phyloP scores from a whole-genome alignment of 495 filamentous ascomycete species.

The Aspergillus homomorphus region DNA sequence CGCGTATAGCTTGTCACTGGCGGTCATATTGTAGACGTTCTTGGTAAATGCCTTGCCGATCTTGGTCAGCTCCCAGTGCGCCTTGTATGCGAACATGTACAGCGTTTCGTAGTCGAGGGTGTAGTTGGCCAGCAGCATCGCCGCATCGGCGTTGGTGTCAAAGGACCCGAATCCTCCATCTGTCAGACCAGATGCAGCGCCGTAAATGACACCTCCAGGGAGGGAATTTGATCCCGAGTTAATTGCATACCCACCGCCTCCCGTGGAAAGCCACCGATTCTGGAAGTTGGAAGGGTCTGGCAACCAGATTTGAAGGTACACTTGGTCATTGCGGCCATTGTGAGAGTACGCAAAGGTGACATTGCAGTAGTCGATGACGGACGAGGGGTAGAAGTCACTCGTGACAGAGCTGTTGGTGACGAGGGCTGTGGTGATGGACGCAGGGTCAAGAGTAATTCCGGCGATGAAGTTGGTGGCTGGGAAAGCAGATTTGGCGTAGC shows the following conservation, averaged over 20 bases:
- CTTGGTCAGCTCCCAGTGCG: constrained; percentile 27
- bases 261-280: constrained; percentile 43
- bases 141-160: constrained; percentile 28
- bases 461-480: constrained; percentile 23
- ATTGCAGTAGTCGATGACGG: constrained; percentile 39
- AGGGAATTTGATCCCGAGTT: constrained; percentile 36
- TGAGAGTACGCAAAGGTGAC: constrained; percentile 46
- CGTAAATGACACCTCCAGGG: constrained; percentile 40
- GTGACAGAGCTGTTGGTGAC: constrained; percentile 30
- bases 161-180: constrained; percentile 51
- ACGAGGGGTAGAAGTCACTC: constrained; percentile 23
- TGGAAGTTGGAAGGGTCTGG: constrained; percentile 38
- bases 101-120: constrained; percentile 42
- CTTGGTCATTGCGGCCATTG: constrained; percentile 31
- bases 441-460: constrained; percentile 32
- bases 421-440: constrained; percentile 28
- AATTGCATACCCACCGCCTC: constrained; percentile 46
- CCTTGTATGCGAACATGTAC: constrained; percentile 47
- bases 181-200: constrained; percentile 42
- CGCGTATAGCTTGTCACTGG: constrained; percentile 42
- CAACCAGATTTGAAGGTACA: constrained; percentile 39
- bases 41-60: constrained; percentile 40
- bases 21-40: constrained; percentile 28
- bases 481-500: constrained; percentile 27
- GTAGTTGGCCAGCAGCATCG: constrained; percentile 39